Evolutionary conservation across 2,329 filamentous ascomycete genomes (phyloP).

Genomic region (Pseudogymnoascus sp.): DNA sequence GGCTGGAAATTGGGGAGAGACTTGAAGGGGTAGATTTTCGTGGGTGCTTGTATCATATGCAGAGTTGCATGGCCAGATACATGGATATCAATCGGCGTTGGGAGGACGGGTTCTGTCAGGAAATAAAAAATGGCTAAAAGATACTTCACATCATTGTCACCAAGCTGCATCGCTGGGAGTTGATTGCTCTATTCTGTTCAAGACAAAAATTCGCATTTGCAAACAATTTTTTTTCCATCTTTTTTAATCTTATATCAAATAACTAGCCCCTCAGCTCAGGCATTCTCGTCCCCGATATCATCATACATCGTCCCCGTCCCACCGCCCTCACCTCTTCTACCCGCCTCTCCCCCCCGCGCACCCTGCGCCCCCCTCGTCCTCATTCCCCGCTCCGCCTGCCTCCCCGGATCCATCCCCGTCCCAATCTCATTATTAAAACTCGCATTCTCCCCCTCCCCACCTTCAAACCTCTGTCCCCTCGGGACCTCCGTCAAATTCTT

Average conservation of each 20-base stretch:
- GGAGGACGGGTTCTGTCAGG: slow-evolving; percentile 1
- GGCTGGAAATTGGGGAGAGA: background rate
- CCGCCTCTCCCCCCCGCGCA: background rate
- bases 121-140: slow-evolving; percentile 5
- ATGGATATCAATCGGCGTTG: slow-evolving; percentile 6
- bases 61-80: slow-evolving; percentile 5
- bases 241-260: background rate
- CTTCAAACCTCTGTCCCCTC: slow-evolving; percentile 16
- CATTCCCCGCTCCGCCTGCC: slow-evolving; percentile 34
- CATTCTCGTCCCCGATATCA: background rate
- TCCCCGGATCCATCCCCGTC: slow-evolving; percentile 40
- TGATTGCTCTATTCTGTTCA: background rate
- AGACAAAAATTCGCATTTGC: background rate
- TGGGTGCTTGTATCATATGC: slow-evolving; percentile 7
- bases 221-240: background rate
- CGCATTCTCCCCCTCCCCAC: slow-evolving; percentile 24
- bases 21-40: background rate
- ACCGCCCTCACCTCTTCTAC: background rate
- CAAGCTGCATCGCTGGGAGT: background rate
- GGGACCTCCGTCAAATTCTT: slow-evolving; percentile 25
- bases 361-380: background rate
- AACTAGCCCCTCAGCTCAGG: background rate
- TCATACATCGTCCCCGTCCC: background rate
- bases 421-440: slow-evolving; percentile 37
- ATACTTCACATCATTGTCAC: background rate